Conservation (phyloP, 768 basidiomycete species). For the Lenzites betulinus region DNA sequence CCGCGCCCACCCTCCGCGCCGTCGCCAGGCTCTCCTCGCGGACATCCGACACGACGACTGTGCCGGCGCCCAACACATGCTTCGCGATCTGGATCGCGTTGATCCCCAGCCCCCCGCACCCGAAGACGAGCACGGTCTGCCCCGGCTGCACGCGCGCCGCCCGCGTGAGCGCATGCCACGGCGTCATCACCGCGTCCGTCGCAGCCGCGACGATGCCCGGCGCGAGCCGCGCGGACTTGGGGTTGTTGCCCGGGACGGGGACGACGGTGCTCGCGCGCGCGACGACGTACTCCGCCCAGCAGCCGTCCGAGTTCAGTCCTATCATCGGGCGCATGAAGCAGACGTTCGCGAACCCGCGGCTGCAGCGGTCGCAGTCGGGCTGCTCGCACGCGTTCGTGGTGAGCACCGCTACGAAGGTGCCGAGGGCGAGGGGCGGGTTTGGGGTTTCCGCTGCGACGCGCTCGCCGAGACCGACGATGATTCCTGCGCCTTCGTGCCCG, state of each 20-base stretch:
- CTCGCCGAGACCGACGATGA: conserved; percentile 19
- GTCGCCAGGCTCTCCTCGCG: conserved; percentile 15
- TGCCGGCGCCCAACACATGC: conserved; percentile 17
- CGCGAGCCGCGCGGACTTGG: conserved; percentile 1
- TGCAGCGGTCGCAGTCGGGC: conserved; percentile 19
- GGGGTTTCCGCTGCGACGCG: conserved; percentile 12
- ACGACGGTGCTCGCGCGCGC: conserved; percentile 17
- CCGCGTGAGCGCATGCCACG: conserved; percentile 25
- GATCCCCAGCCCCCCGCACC: conserved; percentile 35
- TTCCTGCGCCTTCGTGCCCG: conserved; percentile 28
- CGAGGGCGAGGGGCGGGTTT: conserved; percentile 6
- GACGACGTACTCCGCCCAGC: conserved; percentile 23
- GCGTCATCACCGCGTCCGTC: conserved; percentile 29
- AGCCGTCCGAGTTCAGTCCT: conserved; percentile 24
- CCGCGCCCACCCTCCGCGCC: conserved; percentile 21
- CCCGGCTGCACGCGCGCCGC: conserved; percentile 12
- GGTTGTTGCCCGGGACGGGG: conserved; percentile 19
- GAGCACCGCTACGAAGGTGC: conserved; percentile 25
- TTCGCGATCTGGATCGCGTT: conserved; percentile 29
- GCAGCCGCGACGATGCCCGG: conserved; percentile 22
- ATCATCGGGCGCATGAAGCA: conserved; percentile 10
- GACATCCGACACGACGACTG: conserved; percentile 23
- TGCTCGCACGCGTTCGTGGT: conserved; percentile 20
- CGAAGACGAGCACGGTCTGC: conserved; percentile 40
- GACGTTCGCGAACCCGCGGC: conserved; percentile 17